Conservation (phyloP, 2,329 filamentous ascomycete genomes). For the Periconia digitata region DNA sequence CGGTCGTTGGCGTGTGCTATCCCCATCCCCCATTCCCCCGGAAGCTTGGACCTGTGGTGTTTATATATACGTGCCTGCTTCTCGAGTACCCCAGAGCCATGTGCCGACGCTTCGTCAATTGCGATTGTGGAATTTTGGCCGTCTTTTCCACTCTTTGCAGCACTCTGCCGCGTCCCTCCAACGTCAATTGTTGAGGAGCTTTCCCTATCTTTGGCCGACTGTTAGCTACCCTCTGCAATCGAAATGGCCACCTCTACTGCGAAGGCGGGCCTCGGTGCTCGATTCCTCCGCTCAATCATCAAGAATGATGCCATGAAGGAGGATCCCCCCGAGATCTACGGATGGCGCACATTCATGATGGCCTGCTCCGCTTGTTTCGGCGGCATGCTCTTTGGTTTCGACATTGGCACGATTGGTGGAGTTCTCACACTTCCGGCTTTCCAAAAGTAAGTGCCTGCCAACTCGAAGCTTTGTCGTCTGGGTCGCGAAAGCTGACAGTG, state of each 20-base stretch:
- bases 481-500: slow-evolving; percentile 15
- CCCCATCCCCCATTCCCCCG: not conserved
- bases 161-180: not conserved
- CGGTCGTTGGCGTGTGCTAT: no score
- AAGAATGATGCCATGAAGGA: slow-evolving; percentile 71
- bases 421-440: slow-evolving; percentile 64
- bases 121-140: not conserved
- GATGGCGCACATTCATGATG: slow-evolving; percentile 67
- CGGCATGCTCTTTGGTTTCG: slow-evolving; percentile 67
- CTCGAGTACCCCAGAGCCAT: no score
- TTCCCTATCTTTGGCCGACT: not conserved
- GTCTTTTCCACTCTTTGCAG: not conserved
- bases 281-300: slow-evolving; percentile 58
- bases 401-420: slow-evolving; percentile 69
- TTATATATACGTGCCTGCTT: not conserved
- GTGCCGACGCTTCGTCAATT: not conserved
- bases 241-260: slow-evolving; percentile 6
- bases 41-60: not conserved
- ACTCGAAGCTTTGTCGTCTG: slow-evolving; percentile 4
- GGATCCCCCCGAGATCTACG: slow-evolving; percentile 69
- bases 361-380: slow-evolving; percentile 69
- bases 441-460: slow-evolving; percentile 47
- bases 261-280: slow-evolving; percentile 24
- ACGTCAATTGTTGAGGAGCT: not conserved
- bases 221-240: slow-evolving; percentile 1